Percentiles rank a stretch among this genome's conserved stretches.
Evolutionary conservation across 306 rosid genomes (phyloP).

Genomic region (Citrullus mucosospermus): DNA sequence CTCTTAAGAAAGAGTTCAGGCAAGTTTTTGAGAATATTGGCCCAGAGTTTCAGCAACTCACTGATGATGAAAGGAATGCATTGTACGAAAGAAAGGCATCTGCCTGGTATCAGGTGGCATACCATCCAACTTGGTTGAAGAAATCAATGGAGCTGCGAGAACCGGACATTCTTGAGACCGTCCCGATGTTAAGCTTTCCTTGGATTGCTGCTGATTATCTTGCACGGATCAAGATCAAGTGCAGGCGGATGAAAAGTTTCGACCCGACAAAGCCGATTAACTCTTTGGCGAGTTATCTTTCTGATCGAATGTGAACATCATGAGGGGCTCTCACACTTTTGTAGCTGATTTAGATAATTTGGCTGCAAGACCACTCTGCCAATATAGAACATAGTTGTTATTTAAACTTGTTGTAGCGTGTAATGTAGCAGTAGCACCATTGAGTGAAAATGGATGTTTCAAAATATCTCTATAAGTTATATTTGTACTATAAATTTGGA

Average conservation of each 20-base stretch:
- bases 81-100: slow-evolving; percentile 72
- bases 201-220: slow-evolving; percentile 81
- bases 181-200: slow-evolving; percentile 60
- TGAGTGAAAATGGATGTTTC: not conserved
- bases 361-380: slow-evolving; percentile 53
- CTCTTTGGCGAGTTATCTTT: slow-evolving; percentile 42
- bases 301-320: slow-evolving; percentile 37
- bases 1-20: slow-evolving; percentile 71
- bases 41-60: slow-evolving; percentile 27
- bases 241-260: slow-evolving; percentile 5
- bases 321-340: not conserved
- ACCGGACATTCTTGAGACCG: slow-evolving; percentile 17
- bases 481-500: not conserved
- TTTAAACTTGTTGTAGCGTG: not conserved
- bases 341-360: not conserved
- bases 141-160: slow-evolving; percentile 27
- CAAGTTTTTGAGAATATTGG: slow-evolving; percentile 43
- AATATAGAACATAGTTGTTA: not conserved
- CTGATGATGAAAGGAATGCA: slow-evolving; percentile 44
- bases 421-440: not conserved
- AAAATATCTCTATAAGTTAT: not conserved
- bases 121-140: slow-evolving; percentile 66
- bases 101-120: slow-evolving; percentile 81
- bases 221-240: slow-evolving; percentile 63
- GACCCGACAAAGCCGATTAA: slow-evolving; percentile 46